Conservation (phyloP, 139 green algal species). For the Klebsormidium nitens region DNA sequence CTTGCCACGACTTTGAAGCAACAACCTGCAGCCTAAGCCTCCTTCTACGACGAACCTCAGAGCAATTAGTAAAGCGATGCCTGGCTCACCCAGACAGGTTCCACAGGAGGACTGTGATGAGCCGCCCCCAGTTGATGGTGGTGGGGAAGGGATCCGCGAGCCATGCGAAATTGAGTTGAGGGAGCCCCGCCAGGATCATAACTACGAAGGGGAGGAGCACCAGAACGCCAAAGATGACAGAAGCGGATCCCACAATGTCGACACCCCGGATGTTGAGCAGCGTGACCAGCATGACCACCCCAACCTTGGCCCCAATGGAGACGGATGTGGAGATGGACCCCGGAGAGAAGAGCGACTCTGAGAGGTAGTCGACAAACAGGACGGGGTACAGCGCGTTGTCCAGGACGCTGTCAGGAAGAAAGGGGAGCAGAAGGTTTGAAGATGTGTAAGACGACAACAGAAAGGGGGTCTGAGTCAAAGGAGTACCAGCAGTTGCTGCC, state of each 20-base stretch:
- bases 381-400: constrained; percentile 25
- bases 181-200: constrained; percentile 19
- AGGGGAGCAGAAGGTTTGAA: too few species aligned
- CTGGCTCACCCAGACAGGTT: constrained; percentile 39
- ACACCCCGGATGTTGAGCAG: constrained; percentile 29
- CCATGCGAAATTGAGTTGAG: constrained; percentile 23
- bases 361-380: constrained; percentile 37
- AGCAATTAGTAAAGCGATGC: too few species aligned
- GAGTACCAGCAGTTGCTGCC: too few species aligned
- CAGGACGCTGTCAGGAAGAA: constrained; percentile 11
- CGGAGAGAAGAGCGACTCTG: constrained; percentile 3
- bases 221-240: constrained; percentile 10
- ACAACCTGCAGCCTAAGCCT: too few species aligned
- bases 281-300: neutral
- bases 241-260: constrained; percentile 8
- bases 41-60: too few species aligned
- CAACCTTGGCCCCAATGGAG: neutral
- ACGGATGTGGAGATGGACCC: neutral
- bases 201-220: constrained; percentile 29
- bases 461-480: too few species aligned
- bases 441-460: too few species aligned
- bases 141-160: neutral
- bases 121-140: constrained; percentile 12
- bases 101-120: constrained; percentile 38
- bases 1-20: too few species aligned